Base-by-base conservation (phyloP, 192 early-diverging fungal species). In the Allomyces arbusculus region DNA sequence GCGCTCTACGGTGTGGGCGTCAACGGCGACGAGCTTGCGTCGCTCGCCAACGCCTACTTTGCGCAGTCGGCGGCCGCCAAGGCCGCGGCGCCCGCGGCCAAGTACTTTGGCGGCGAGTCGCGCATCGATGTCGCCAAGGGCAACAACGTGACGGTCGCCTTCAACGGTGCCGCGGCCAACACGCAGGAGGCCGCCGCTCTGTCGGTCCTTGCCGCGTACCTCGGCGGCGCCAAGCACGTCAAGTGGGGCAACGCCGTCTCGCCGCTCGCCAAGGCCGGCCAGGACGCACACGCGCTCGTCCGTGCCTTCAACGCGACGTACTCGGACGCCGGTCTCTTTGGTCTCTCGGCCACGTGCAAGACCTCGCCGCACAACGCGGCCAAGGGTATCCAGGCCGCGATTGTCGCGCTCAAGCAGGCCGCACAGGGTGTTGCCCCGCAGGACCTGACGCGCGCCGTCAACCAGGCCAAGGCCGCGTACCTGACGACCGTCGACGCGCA, bases 271-370 rank as follows among this genome's bases (percentile, higher is more conserved):
- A 77, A 79, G 58, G 78, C 84, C 44, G 80, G 71, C 69, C 75
- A 82, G 66, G 65, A 84, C 40, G 73, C 84, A 58, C 77, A 82
- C 66, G 74, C 75, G 25, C n/a, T 7, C 26, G 71, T 76, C 43
- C 22, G 65, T 10, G 84, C 91, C 24, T 95, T 98, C 77, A 84
- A 87, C 72, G 77, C 82, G 67, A 78, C 84, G 12, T 99, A 95
- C 83, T 85, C 89, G 19, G 93, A 95, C 75, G 86, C 91, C 55
- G 92, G 89, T 64, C 78, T 99, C 45, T 86, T 96, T 68, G 95
- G 92, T 68, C 73, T 96, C 66, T 75, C 86, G 43, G 80, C 91
- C 24, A 72, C 82, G 67, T 76, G 77, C 11, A 23, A 66, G 23
- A 71, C 73, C 61, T 62, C 23, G 45, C 69, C 71, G 55, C 70